phyloP scores from a whole-genome alignment of 2,329 filamentous ascomycete species.

The Colletotrichum incanum region DNA sequence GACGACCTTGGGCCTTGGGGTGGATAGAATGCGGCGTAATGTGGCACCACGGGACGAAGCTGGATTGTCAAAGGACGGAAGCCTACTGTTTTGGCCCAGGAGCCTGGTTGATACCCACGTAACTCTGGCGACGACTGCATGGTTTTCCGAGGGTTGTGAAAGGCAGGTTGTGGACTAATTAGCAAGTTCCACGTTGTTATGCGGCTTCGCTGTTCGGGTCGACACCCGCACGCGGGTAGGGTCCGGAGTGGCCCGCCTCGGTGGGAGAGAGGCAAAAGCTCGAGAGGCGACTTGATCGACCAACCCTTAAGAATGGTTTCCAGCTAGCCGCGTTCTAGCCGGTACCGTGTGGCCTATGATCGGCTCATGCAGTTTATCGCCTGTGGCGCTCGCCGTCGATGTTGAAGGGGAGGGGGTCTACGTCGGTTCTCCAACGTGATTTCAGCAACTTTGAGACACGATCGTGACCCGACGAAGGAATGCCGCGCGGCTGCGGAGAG shows the following conservation, averaged over 20 bases:
- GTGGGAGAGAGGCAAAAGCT: neutral
- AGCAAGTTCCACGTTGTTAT: neutral
- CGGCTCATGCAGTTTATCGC: neutral
- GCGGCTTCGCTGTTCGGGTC: neutral
- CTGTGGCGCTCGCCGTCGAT: neutral
- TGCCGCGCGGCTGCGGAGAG: neutral
- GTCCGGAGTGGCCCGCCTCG: neutral
- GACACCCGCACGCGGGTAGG: neutral
- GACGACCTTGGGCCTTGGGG: neutral
- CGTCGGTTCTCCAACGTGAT: neutral
- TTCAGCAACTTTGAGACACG: neutral
- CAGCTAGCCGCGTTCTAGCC: neutral
- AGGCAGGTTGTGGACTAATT: neutral
- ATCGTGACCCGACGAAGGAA: neutral
- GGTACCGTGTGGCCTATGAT: neutral
- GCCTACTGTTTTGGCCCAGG: neutral
- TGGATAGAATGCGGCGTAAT: neutral
- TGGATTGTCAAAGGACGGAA: neutral
- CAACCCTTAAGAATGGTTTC: neutral
- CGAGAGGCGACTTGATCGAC: neutral
- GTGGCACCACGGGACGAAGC: neutral
- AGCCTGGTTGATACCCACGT: neutral
- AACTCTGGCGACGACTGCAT: too few relatives aligned
- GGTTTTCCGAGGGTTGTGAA: neutral
- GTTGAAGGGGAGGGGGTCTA: neutral